Evolutionary conservation across 768 basidiomycete genomes (phyloP).

Genomic region (Xerocomellus dryophilus): DNA sequence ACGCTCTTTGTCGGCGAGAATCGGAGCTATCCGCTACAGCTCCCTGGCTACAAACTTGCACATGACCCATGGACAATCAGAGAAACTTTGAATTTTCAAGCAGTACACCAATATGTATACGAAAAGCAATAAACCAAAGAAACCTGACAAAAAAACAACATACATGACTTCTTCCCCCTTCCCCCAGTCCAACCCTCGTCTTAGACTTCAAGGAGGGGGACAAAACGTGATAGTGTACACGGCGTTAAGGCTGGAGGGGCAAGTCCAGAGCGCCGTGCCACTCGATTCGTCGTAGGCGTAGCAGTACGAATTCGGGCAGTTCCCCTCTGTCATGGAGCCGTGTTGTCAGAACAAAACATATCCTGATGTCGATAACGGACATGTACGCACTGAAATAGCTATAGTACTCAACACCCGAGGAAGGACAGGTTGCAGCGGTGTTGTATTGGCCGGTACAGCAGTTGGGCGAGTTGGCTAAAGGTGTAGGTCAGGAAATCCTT

Average conservation of each 20-base stretch:
- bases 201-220: slow-evolving; percentile 4
- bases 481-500: background rate
- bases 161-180: background rate
- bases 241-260: slow-evolving; percentile 32
- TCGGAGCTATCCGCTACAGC: background rate
- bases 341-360: background rate
- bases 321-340: slow-evolving; percentile 30
- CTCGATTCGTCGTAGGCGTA: slow-evolving; percentile 51
- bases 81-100: too few species aligned
- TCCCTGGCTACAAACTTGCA: background rate
- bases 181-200: background rate
- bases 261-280: slow-evolving; percentile 46
- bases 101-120: background rate
- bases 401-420: slow-evolving; percentile 41
- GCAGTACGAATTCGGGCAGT: slow-evolving; percentile 46
- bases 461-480: slow-evolving; percentile 52
- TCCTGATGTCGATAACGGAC: background rate
- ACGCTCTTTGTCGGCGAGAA: background rate
- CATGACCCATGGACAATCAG: background rate
- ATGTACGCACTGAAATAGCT: slow-evolving; percentile 44
- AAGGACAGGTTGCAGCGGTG: slow-evolving; percentile 55
- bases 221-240: slow-evolving; percentile 49
- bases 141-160: background rate
- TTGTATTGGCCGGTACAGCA: slow-evolving; percentile 59
- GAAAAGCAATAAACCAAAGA: background rate